A percentile compares a stretch with the other conserved stretches of the same genome.
Conservation (phyloP, 2,329 filamentous ascomycete species). For the Paecilomyces fulvus region DNA sequence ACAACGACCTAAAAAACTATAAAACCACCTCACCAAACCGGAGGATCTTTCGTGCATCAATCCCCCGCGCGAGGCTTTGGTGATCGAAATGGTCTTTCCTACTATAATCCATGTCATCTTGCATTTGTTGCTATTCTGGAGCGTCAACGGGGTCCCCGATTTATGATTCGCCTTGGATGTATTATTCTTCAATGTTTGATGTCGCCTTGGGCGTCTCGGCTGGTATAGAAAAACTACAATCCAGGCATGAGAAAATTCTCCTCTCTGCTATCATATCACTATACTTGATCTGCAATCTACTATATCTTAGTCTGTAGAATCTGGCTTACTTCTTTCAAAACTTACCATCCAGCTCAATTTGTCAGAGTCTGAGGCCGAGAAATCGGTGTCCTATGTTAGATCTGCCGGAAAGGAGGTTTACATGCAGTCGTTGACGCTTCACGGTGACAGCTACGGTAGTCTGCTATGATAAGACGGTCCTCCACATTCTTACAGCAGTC, state of each 20-base stretch:
- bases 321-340: too few species aligned
- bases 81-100: background rate
- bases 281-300: background rate
- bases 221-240: background rate
- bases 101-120: background rate
- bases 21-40: background rate
- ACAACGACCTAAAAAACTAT: background rate
- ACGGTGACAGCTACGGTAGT: too few species aligned
- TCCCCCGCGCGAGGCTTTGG: background rate
- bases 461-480: too few species aligned
- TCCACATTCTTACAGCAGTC: too few species aligned
- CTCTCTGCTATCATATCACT: conserved; percentile 1
- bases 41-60: background rate
- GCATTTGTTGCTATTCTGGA: background rate
- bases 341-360: too few species aligned
- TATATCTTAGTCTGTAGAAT: background rate
- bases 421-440: too few species aligned
- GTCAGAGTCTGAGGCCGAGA: too few species aligned
- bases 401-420: too few species aligned
- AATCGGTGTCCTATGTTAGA: too few species aligned
- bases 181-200: background rate
- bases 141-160: background rate
- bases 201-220: background rate
- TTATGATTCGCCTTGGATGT: conserved; percentile 5
- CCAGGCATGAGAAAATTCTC: conserved; percentile 3